Conservation (phyloP, 2,329 filamentous ascomycete species). For the Trichocomaceae sp. region DNA sequence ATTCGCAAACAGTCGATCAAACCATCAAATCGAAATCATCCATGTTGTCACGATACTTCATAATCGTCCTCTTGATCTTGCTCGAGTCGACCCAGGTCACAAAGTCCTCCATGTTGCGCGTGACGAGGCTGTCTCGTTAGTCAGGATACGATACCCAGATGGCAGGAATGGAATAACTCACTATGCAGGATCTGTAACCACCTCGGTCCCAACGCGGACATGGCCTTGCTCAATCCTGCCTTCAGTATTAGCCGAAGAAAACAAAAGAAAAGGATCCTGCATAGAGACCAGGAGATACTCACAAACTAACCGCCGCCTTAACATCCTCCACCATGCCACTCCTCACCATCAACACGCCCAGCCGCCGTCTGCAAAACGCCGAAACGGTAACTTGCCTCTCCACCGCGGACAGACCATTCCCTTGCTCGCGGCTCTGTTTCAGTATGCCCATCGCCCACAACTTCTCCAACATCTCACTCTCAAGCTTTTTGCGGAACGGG, state of each 20-base stretch:
- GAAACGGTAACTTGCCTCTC: slow-evolving; percentile 85
- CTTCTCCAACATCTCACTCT: slow-evolving; percentile 82
- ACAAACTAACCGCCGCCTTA: slow-evolving; percentile 53
- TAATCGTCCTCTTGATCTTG: slow-evolving; percentile 94
- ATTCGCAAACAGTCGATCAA: not conserved
- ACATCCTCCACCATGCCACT: slow-evolving; percentile 89
- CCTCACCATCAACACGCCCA: slow-evolving; percentile 87
- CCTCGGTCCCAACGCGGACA: slow-evolving; percentile 83
- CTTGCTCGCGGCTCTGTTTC: slow-evolving; percentile 65
- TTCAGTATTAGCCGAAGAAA: not conserved
- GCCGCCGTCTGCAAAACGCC: slow-evolving; percentile 72
- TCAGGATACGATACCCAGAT: not conserved
- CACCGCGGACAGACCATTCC: slow-evolving; percentile 61
- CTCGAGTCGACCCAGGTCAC: slow-evolving; percentile 93
- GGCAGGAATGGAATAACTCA: slow-evolving; percentile 13
- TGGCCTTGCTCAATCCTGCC: slow-evolving; percentile 76
- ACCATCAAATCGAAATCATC: slow-evolving; percentile 90
- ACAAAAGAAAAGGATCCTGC: slow-evolving; percentile 8
- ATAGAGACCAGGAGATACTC: slow-evolving; percentile 14
- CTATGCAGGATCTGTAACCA: slow-evolving; percentile 83
- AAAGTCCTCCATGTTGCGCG: slow-evolving; percentile 86
- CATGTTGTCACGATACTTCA: slow-evolving; percentile 89
- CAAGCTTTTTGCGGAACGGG: slow-evolving; percentile 71
- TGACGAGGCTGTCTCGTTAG: slow-evolving; percentile 52
- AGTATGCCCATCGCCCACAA: slow-evolving; percentile 88